These are phyloP conservation scores for Helenozyma baotianmanensis DNA, from an alignment of 805 yeast species.

Conservation along the genomic window DNA sequence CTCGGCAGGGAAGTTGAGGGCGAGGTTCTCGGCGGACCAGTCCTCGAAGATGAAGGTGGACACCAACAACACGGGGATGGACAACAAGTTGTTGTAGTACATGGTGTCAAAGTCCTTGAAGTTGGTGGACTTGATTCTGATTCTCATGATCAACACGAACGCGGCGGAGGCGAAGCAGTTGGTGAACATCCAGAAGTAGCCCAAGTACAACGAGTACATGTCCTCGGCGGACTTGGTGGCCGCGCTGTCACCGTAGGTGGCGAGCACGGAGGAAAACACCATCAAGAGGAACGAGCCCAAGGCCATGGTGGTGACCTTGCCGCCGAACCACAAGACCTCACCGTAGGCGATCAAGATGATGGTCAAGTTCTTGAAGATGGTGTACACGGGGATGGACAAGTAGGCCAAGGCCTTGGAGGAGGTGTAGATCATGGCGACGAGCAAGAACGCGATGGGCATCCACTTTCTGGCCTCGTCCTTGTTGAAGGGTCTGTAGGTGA, in stretches of 20 bases:
- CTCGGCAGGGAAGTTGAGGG: constrained; percentile 71
- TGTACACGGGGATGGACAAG: constrained; percentile 91
- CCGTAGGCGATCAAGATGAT: constrained; percentile 96
- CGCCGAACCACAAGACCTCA: constrained; percentile 97
- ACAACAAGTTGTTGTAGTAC: constrained; percentile 94
- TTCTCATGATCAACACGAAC: constrained; percentile 92
- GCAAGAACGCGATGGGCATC: constrained; percentile 86
- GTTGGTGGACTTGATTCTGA: constrained; percentile 94
- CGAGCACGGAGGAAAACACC: constrained; percentile 95
- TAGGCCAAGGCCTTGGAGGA: constrained; percentile 91
- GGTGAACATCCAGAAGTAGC: constrained; percentile 95
- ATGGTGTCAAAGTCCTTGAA: constrained; percentile 95
- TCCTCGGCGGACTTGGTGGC: constrained; percentile 34
- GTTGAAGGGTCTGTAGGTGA: constrained; percentile 84
- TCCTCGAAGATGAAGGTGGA: constrained; percentile 81
- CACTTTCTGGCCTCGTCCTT: constrained; percentile 88
- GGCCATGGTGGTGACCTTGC: constrained; percentile 84
- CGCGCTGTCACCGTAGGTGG: constrained; percentile 80
- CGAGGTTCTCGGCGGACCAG: constrained; percentile 82
- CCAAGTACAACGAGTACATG: constrained; percentile 50
- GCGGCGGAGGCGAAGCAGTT: constrained; percentile 94
- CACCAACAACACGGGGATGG: constrained; percentile 80
- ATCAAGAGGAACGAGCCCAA: constrained; percentile 82
- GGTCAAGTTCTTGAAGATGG: constrained; percentile 96
- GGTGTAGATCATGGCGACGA: constrained; percentile 94